A percentile compares a stretch with the other conserved stretches of the same genome.
Conservation (phyloP, 2,329 filamentous ascomycete genomes). For the Orbilia blumenaviensis region DNA sequence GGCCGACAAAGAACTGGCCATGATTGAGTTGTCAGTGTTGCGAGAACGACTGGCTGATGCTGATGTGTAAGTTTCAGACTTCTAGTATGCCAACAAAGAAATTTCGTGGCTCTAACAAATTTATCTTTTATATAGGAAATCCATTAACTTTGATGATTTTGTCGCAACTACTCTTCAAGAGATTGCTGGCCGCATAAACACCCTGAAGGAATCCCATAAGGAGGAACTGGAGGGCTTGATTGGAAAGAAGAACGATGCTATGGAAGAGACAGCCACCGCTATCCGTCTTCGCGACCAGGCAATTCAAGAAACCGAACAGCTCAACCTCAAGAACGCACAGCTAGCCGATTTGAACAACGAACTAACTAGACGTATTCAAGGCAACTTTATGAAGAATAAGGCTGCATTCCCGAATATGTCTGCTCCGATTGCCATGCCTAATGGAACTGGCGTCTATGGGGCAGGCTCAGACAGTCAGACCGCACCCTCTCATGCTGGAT, state of each 20-base stretch:
- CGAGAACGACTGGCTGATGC: slow-evolving; percentile 55
- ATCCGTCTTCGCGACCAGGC: slow-evolving; percentile 89
- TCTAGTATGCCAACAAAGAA: slow-evolving; percentile 20
- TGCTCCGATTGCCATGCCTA: slow-evolving; percentile 70
- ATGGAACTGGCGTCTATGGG: slow-evolving; percentile 50
- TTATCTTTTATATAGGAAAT: slow-evolving; percentile 71
- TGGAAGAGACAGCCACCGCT: slow-evolving; percentile 84
- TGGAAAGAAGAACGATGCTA: slow-evolving; percentile 81
- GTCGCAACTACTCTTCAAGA: slow-evolving; percentile 71
- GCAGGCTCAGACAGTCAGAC: slow-evolving; percentile 61
- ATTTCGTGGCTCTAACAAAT: neutral
- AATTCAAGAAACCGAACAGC: slow-evolving; percentile 91
- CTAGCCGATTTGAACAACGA: slow-evolving; percentile 95
- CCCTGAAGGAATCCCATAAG: slow-evolving; percentile 81
- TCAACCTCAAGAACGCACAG: slow-evolving; percentile 93
- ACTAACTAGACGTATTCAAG: slow-evolving; percentile 91
- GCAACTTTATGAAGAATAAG: slow-evolving; percentile 84
- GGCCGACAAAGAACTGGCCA: slow-evolving; percentile 54
- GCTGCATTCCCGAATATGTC: slow-evolving; percentile 69
- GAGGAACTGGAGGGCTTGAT: slow-evolving; percentile 86
- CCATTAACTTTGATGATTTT: slow-evolving; percentile 78
- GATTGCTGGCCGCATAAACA: slow-evolving; percentile 70
- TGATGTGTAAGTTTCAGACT: slow-evolving; percentile 55
- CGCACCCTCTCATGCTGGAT: slow-evolving; percentile 30
- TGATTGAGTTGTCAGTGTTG: slow-evolving; percentile 45